A percentile compares a stretch with the other conserved stretches of the same genome.
These are phyloP conservation scores for Elongisporangium senticosum DNA, from an alignment of 352 stramenopile species.

Conservation along the genomic window DNA sequence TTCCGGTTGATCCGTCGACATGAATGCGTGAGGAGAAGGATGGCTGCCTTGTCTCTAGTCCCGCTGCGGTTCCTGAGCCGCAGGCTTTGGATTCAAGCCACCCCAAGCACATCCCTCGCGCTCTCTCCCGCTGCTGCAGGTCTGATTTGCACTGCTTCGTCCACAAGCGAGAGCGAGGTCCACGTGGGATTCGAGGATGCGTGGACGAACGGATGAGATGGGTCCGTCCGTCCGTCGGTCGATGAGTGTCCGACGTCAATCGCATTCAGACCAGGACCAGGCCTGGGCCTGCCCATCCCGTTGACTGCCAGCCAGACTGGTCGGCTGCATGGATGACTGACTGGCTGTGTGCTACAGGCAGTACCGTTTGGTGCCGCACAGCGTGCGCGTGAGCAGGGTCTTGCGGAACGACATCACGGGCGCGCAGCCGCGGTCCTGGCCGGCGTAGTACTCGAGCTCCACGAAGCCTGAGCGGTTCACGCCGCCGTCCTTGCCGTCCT, in stretches of 20 bases:
- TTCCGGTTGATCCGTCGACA: not conserved
- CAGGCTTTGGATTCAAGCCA: not conserved
- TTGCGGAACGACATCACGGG: conserved; percentile 51
- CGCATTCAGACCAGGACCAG: not conserved
- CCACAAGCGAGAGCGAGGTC: not conserved
- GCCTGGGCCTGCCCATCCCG: not conserved
- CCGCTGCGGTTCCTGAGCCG: not conserved
- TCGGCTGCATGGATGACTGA: not conserved
- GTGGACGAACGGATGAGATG: not conserved
- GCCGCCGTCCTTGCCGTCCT: conserved; percentile 59
- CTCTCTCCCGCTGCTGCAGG: not conserved
- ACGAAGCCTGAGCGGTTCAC: conserved; percentile 66
- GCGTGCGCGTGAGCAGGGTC: conserved; percentile 44
- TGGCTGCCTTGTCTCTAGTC: not conserved
- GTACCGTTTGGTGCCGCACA: conserved; percentile 66
- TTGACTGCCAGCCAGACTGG: not conserved
- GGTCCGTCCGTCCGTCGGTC: not conserved
- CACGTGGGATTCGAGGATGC: not conserved
- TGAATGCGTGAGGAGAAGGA: not conserved
- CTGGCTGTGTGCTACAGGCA: conserved; percentile 27
- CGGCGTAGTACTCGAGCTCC: conserved; percentile 72
- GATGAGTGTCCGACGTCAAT: not conserved
- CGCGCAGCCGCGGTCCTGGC: conserved; percentile 52
- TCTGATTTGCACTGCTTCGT: not conserved
- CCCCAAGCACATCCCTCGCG: not conserved